Percentiles rank a stretch among this genome's conserved stretches.
These are phyloP conservation scores for Talaromyces sp. DNA, from an alignment of 2,329 filamentous ascomycete genomes.

Conservation along the genomic window DNA sequence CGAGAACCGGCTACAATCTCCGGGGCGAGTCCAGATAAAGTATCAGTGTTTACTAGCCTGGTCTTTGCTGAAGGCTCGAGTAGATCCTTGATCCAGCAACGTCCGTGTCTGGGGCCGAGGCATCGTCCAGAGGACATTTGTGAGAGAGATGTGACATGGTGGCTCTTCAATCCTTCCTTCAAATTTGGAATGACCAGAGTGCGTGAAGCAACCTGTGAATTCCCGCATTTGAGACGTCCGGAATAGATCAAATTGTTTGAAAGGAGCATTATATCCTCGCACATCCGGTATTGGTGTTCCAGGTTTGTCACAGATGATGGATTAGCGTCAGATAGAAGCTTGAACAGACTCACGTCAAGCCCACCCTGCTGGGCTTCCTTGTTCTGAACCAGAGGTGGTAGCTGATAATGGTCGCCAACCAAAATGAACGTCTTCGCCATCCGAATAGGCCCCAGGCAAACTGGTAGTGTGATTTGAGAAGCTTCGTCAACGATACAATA, in stretches of 20 bases:
- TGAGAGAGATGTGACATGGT: conserved; percentile 44
- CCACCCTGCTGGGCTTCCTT: conserved; percentile 81
- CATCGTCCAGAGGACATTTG: conserved; percentile 45
- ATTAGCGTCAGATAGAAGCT: conserved; percentile 82
- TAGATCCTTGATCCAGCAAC: conserved; percentile 74
- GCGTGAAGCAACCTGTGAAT: conserved; percentile 64
- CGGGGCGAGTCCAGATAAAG: conserved; percentile 57
- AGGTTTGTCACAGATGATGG: conserved; percentile 84
- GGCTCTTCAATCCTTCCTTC: conserved; percentile 52
- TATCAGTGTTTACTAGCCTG: conserved; percentile 85
- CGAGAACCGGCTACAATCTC: conserved; percentile 71
- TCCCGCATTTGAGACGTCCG: conserved; percentile 87
- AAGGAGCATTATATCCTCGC: conserved; percentile 89
- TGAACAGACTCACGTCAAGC: conserved; percentile 89
- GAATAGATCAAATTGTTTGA: conserved; percentile 91
- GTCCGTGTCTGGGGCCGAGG: conserved; percentile 41
- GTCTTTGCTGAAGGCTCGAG: conserved; percentile 69
- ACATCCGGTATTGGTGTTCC: conserved; percentile 98
- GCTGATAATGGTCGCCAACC: conserved; percentile 93
- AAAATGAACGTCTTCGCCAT: conserved; percentile 91
- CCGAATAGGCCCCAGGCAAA: conserved; percentile 88
- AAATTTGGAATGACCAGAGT: conserved; percentile 67
- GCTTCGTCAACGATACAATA: conserved; percentile 99
- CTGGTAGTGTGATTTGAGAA: conserved; percentile 92
- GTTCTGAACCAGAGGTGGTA: conserved; percentile 91